Base-by-base conservation (phyloP, 1,284 basidiomycete genomes). In the Phlebopus sp. region DNA sequence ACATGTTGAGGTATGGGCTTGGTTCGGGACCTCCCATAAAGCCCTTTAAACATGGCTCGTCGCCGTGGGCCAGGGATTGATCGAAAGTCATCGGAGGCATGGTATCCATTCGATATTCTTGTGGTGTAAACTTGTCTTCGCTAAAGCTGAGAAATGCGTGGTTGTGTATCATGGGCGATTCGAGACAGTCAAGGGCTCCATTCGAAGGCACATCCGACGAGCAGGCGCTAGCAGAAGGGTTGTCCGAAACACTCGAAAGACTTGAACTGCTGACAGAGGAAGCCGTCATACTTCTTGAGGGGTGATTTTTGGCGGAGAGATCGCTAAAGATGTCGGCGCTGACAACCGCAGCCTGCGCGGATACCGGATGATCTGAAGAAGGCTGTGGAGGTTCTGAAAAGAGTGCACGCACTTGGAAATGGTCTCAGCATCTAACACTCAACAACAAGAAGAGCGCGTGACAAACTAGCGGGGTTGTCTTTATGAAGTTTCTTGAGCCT, bases 401-500 rank as follows among this genome's bases (percentile, higher is more conserved):
- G 35, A 68, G 51, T 15, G 31, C 42, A 5, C 39, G 46, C 57
- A 66, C 62, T 63, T 25, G 13, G 4, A 31, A 40, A 13, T 31
- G 0, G 17, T 42, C 37, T 36, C 44, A 46, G 42, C 19, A 29
- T 29, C 8, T 9, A 29, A 15, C 5, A 30, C 42, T 13, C 37
- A 3, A 18, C 4, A 14, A 34, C 14, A 4, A 34, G 30, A 7
- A 15, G 3, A 18, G 32, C 5, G 14, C 13, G 42, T 35, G 42
- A 69, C 62, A 34, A 42, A 64, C 62, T 55, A n/a, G 62, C 37
- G 30, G 62, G 52, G 42, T 65, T 51, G 30, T 68, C 50, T 42
- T 54, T 68, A 5, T 65, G 56, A 11, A 63, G 60, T 34, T 67
- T 64, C 41, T 64, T 69, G 7, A 64, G 37, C 38, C 67, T 53